Conservation (phyloP, 2,329 filamentous ascomycete genomes). For the Aspergillus sp. region DNA sequence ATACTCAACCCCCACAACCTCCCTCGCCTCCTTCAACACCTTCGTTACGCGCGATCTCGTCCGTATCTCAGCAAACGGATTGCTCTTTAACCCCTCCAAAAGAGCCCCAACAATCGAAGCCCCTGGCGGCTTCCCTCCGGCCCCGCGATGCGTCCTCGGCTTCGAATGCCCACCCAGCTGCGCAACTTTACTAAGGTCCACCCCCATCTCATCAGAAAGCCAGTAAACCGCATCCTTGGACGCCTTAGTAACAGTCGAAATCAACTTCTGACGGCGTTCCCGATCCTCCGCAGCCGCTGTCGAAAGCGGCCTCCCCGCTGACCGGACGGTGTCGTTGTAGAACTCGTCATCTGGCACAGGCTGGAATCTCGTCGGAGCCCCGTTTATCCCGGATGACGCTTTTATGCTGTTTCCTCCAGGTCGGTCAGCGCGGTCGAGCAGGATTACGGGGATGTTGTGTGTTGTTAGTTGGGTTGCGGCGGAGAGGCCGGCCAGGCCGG, state of each 20-base stretch:
- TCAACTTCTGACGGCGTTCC: constrained; percentile 43
- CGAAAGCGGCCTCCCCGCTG: constrained; percentile 48
- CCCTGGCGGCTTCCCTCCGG: constrained; percentile 56
- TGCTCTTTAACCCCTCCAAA: constrained; percentile 51
- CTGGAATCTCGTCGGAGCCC: constrained; percentile 60
- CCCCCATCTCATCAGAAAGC: constrained; percentile 56
- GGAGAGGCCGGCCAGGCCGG: constrained; percentile 63
- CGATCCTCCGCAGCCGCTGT: constrained; percentile 30
- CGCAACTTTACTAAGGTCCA: constrained; percentile 60
- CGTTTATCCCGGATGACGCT: constrained; percentile 66
- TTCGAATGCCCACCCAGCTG: constrained; percentile 60
- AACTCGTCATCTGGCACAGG: constrained; percentile 45
- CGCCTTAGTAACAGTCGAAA: constrained; percentile 48
- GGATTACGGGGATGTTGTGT: constrained; percentile 52
- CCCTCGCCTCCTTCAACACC: constrained; percentile 39
- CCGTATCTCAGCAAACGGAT: constrained; percentile 52
- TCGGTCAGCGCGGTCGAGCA: constrained; percentile 61
- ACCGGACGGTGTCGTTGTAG: constrained; percentile 57
- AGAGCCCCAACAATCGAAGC: constrained; percentile 58
- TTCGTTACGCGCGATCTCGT: constrained; percentile 56
- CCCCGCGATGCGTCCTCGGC: constrained; percentile 59
- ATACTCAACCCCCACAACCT: constrained; percentile 57
- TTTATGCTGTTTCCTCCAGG: constrained; percentile 67
- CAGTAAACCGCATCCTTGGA: constrained; percentile 56
- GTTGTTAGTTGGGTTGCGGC: constrained; percentile 58